A percentile compares a stretch with the other conserved stretches of the same genome.
Evolutionary conservation across 2,329 filamentous ascomycete species (phyloP).

Genomic region (Ophiognomonia clavigignenti-juglandacearum): DNA sequence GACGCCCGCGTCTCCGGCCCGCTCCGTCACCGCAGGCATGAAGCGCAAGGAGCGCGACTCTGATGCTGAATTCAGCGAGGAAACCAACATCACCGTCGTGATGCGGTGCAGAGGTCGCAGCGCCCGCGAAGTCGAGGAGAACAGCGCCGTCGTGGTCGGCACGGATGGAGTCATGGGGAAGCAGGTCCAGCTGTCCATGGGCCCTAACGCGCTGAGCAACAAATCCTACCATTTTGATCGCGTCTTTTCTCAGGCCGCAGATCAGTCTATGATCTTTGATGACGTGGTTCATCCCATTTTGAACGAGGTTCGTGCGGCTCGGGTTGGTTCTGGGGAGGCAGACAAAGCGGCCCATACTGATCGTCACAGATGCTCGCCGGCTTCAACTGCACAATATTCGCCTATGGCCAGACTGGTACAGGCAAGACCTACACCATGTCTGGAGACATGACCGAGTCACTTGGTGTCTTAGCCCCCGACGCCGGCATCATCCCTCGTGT

Average conservation of each 20-base stretch:
- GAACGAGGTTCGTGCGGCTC: conserved; percentile 74
- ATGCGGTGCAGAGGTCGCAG: conserved; percentile 91
- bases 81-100: conserved; percentile 97
- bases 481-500: conserved; percentile 95
- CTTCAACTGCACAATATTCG: conserved; percentile 98
- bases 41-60: conserved; percentile 89
- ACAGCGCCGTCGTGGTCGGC: conserved; percentile 85
- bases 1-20: conserved; percentile 68
- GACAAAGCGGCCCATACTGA: conserved; percentile 5
- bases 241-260: conserved; percentile 91
- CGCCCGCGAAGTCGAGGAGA: conserved; percentile 88
- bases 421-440: conserved; percentile 99
- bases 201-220: conserved; percentile 85
- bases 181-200: conserved; percentile 83
- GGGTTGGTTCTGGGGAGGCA: neutral
- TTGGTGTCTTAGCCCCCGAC: conserved; percentile 81
- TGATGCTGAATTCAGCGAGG: conserved; percentile 62
- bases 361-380: conserved; percentile 73
- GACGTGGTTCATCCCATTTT: conserved; percentile 91
- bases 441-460: conserved; percentile 85
- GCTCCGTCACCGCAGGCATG: conserved; percentile 54
- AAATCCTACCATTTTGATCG: conserved; percentile 97
- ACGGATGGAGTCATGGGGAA: conserved; percentile 87
- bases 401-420: conserved; percentile 95
- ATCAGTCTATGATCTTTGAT: conserved; percentile 91